Conservation (phyloP, 345 rosid genomes). For the Adansonia digitata region DNA sequence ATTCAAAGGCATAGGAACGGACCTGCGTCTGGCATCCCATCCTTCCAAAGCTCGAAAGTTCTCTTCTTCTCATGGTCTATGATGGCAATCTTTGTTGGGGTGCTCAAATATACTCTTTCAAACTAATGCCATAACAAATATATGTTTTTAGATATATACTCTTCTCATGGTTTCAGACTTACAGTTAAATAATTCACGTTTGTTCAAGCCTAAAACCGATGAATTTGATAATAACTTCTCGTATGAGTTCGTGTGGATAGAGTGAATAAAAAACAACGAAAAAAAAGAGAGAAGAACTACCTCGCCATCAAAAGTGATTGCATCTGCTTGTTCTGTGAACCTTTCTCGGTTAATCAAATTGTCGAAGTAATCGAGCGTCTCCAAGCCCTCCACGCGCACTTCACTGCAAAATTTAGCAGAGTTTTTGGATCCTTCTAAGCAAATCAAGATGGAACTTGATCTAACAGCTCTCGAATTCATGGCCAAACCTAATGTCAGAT, state of each 20-base stretch:
- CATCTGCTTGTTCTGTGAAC: slow-evolving; percentile 95
- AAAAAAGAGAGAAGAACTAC: slow-evolving; percentile 27
- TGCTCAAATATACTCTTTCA: slow-evolving; percentile 82
- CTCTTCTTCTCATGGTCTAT: slow-evolving; percentile 96
- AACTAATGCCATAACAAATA: slow-evolving; percentile 31
- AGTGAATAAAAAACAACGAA: background rate
- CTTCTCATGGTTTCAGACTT: background rate
- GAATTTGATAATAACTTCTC: background rate
- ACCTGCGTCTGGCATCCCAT: slow-evolving; percentile 93
- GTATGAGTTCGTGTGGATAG: background rate
- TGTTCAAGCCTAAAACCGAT: background rate
- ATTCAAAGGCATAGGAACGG: background rate
- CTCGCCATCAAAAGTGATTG: slow-evolving; percentile 91
- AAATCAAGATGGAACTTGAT: slow-evolving; percentile 6
- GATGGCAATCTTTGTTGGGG: slow-evolving; percentile 86
- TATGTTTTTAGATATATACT: background rate
- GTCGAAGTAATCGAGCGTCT: slow-evolving; percentile 93
- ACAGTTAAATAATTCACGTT: too few relatives aligned
- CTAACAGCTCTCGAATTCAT: background rate
- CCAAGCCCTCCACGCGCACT: slow-evolving; percentile 96
- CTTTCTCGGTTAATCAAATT: slow-evolving; percentile 60
- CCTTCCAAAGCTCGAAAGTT: slow-evolving; percentile 77
- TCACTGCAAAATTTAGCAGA: slow-evolving; percentile 61
- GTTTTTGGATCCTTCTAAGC: slow-evolving; percentile 11
- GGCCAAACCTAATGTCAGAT: slow-evolving; percentile 81